A percentile compares a stretch with the other conserved stretches of the same genome.
Conservation (phyloP, 2,329 filamentous ascomycete genomes). For the Dendrostoma leiphaemia region DNA sequence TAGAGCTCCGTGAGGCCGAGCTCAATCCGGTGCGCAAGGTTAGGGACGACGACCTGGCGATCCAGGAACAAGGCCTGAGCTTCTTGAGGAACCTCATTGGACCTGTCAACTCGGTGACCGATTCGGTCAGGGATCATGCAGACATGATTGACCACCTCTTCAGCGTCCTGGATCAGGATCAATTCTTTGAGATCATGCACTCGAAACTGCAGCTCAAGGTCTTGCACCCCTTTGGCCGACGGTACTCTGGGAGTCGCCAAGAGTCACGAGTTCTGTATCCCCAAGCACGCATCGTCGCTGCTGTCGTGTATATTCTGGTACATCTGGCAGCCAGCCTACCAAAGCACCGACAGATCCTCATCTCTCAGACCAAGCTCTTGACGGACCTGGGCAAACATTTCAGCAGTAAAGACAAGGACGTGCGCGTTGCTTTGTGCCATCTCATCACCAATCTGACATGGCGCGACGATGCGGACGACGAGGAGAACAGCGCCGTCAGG, state of each 20-base stretch:
- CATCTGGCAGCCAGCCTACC: slow-evolving; percentile 84
- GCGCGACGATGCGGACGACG: slow-evolving; percentile 71
- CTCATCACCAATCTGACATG: slow-evolving; percentile 83
- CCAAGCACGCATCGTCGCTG: slow-evolving; percentile 68
- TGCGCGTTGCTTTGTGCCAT: slow-evolving; percentile 79
- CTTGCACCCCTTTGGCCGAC: slow-evolving; percentile 51
- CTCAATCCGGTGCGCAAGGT: slow-evolving; percentile 65
- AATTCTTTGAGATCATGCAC: slow-evolving; percentile 77
- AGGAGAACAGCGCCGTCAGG: slow-evolving; percentile 62
- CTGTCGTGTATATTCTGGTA: slow-evolving; percentile 78
- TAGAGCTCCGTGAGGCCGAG: slow-evolving; percentile 61
- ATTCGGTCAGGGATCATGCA: slow-evolving; percentile 48
- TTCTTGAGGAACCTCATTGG: slow-evolving; percentile 88
- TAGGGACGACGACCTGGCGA: slow-evolving; percentile 74
- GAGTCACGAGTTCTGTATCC: slow-evolving; percentile 51
- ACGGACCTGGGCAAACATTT: slow-evolving; percentile 72
- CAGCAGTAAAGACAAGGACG: slow-evolving; percentile 66
- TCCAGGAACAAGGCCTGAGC: slow-evolving; percentile 89
- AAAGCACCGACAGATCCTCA: slow-evolving; percentile 72
- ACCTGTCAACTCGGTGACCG: slow-evolving; percentile 50
- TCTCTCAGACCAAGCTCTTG: slow-evolving; percentile 74
- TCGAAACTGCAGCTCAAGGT: slow-evolving; percentile 69
- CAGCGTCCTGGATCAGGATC: slow-evolving; percentile 69
- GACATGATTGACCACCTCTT: slow-evolving; percentile 87
- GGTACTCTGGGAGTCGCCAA: slow-evolving; percentile 25